Evolutionary conservation across 345 rosid species (phyloP), one percentile per base, ranked within the genome.

Genomic region (Arabidopsis suecica): DNA sequence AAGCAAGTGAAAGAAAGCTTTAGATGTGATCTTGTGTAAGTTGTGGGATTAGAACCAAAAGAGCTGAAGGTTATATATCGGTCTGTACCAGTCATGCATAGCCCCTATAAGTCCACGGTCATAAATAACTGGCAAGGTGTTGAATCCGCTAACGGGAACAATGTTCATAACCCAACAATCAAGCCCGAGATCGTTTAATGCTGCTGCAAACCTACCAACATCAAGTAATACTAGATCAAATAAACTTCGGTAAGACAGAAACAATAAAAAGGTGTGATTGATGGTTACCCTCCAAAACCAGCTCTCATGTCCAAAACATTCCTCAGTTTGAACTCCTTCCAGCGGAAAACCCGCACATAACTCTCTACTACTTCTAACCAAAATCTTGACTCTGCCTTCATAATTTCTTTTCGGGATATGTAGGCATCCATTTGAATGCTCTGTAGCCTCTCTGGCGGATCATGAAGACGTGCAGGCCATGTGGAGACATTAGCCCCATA

Each of bases 261-360:
- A 9, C 16, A 45, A 7, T 3, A 67, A 63, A 1, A 48, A 40
- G 1, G 68, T 49, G 53, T 58, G 62, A 48, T 47, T 77, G 81
- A 57, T 57, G 55, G 32, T 59, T 86, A 89, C 91, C 94, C 94
- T 82, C 94, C 89, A 47, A 83, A 82, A 69, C 88, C 88, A 79
- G 91, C 90, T 78, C 75, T 87, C 91, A 87, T 87, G 80, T 87
- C 94, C 66, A 87, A 65, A 60, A 86, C 91, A 71, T 89, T 87
- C 61, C 84, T 80, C 1, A 84, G 72, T 50, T 84, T 82, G 68
- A 80, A 65, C 58, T 79, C 79, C 41, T 84, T 87, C 94, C 91
- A 89, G 13, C 65, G 85, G 55, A 81, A 85, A 67, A 73, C 88
- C 13, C 82, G 65, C 2, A 89, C 71, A 16, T 82, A 89, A 60